Base-by-base conservation (phyloP, 805 yeast genomes). In the Candida dajiaensis region DNA sequence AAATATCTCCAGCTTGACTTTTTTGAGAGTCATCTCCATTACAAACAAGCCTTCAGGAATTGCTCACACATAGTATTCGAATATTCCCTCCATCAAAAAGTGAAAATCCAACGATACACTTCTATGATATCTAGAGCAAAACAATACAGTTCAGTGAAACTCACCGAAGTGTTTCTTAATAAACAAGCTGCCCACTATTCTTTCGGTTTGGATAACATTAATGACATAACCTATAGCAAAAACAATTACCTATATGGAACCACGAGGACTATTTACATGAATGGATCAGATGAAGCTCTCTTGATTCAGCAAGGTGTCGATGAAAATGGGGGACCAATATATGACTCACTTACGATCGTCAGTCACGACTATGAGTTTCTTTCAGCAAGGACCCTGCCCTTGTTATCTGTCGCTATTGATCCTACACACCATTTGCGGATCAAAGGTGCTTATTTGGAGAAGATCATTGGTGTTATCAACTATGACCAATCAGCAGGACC, bases 1-100 rank as follows among this genome's bases (percentile, higher is more conserved):
- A 35, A 22, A 4, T 47, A 47, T 13, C 18, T 46, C 6, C 45
- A 42, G 15, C 10, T 47, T 8, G 43, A 40, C 13, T 18, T 43
- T 2, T 26, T 18, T 19, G 41, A 40, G 8, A 40, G 40, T 19
- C 28, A 22, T 11, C 22, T 29, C 2, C 41, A 43, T 22, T 22
- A 18, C 16, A 37, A 35, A 16, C 11, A 46, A 2, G 6, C 13
- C 1, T 12, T 43, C 2, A 36, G 16, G n/a, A 31, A 26, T 10
- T 47, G 40, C 21, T 36, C 28, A 16, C 50, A 47, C 20, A 19
- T 47, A 18, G 37, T 47, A 6, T 43, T 47, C 16, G 50, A 47
- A 21, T 47, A 43, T 19, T 29, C 42, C 23, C 29, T 31, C 6
- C 25, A 29, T 19, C 33, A 40, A 6, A 38, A 22, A 15, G 26